phyloP scores from a whole-genome alignment of 2,329 filamentous ascomycete genomes.

The Podosphaera fusca region DNA sequence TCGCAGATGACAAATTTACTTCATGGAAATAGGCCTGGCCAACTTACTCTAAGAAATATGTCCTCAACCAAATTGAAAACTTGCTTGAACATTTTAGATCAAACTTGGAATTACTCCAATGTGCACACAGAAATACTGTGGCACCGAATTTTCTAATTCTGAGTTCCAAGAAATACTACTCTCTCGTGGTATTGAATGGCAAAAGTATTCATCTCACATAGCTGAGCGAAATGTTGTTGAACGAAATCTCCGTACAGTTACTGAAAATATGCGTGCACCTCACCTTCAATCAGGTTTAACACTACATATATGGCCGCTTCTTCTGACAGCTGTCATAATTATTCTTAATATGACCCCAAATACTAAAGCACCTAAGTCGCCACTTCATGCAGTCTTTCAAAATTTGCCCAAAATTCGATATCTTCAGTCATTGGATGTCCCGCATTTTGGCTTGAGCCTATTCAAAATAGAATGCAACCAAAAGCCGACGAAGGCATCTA shows the following conservation, averaged over 20 bases:
- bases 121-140: too few relatives aligned
- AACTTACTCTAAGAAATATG: not conserved
- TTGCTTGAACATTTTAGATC: not conserved
- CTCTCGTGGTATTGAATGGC: not conserved
- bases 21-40: too few relatives aligned
- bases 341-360: not conserved
- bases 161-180: too few relatives aligned
- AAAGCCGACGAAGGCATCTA: not conserved
- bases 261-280: not conserved
- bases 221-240: not conserved
- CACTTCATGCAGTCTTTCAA: not conserved
- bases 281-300: not conserved
- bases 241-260: not conserved
- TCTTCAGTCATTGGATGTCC: not conserved
- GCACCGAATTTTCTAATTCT: too few relatives aligned
- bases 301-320: not conserved
- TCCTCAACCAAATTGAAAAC: not conserved
- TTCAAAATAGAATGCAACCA: not conserved
- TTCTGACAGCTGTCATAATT: not conserved
- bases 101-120: too few relatives aligned
- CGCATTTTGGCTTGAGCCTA: not conserved
- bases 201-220: not conserved
- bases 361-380: not conserved
- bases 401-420: not conserved
- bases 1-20: not conserved